These are phyloP conservation scores for Mucor plumbeus DNA, from an alignment of 371 early-diverging fungal genomes.

Conservation along the genomic window DNA sequence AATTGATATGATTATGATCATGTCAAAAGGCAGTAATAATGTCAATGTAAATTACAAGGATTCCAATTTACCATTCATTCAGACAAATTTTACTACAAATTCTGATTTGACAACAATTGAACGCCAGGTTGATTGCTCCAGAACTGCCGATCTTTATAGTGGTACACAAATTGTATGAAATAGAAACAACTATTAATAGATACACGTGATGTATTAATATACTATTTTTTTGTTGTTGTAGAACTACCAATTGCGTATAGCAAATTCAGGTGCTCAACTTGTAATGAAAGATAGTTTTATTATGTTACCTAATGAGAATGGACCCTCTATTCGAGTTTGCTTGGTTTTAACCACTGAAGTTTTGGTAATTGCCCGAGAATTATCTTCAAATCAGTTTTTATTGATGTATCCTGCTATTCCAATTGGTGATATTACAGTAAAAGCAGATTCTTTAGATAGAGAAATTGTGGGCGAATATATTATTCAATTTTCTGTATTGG, in stretches of 20 bases:
- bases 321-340: constrained; percentile 25
- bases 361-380: constrained; percentile 28
- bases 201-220: constrained; percentile 12
- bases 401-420: constrained; percentile 35
- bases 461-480: constrained; percentile 33
- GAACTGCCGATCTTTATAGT: constrained; percentile 34
- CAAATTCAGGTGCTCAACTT: constrained; percentile 21
- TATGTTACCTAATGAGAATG: constrained; percentile 18
- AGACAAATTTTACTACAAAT: constrained; percentile 18
- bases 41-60: neutral
- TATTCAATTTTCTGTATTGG: constrained; percentile 23
- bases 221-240: constrained; percentile 8
- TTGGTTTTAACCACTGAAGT: constrained; percentile 29
- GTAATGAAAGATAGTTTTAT: constrained; percentile 33
- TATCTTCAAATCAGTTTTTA: constrained; percentile 2
- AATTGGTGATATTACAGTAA: constrained; percentile 24
- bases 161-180: constrained; percentile 32
- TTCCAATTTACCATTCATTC: constrained; percentile 10
- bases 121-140: constrained; percentile 35
- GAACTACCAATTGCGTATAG: constrained; percentile 29
- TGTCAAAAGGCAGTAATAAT: constrained; percentile 7
- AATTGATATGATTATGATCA: constrained; percentile 41
- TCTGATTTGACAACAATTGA: constrained; percentile 22
- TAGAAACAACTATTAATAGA: constrained; percentile 9
- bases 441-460: constrained; percentile 25